These are phyloP conservation scores for Colletotrichum sp. DNA, from an alignment of 2,329 filamentous ascomycete species.

Conservation along the genomic window DNA sequence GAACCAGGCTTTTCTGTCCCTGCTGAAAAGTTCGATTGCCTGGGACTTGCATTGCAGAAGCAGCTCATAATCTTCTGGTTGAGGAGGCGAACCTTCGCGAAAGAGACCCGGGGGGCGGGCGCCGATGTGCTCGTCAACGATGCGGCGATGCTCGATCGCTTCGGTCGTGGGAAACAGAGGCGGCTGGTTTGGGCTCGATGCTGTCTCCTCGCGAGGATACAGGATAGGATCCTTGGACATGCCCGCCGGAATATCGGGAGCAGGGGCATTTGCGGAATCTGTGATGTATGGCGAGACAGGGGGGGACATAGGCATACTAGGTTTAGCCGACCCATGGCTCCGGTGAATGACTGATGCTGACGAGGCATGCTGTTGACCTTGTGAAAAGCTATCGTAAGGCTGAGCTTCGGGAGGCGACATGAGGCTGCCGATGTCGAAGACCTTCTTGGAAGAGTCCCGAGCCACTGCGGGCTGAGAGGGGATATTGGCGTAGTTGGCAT, in stretches of 20 bases:
- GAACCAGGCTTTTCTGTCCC: conserved; percentile 53
- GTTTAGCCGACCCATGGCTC: conserved; percentile 28
- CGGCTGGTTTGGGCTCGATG: conserved; percentile 46
- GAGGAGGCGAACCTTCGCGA: conserved; percentile 48
- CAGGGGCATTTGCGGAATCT: conserved; percentile 39
- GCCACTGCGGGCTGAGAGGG: not conserved
- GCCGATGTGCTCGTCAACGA: conserved; percentile 56
- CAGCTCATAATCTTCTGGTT: conserved; percentile 58
- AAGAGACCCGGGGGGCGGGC: conserved; percentile 49
- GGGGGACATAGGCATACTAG: conserved; percentile 55
- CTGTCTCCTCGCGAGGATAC: conserved; percentile 53
- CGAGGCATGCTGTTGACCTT: conserved; percentile 20
- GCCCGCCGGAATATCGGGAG: conserved; percentile 31
- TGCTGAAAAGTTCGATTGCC: conserved; percentile 49
- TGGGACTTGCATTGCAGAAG: conserved; percentile 57
- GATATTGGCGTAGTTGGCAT: conserved; percentile 19
- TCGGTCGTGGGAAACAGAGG: conserved; percentile 55
- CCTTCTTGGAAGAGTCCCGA: conserved; percentile 38
- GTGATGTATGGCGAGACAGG: conserved; percentile 59
- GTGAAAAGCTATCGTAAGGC: conserved; percentile 56
- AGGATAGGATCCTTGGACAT: conserved; percentile 61
- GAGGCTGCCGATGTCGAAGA: conserved; percentile 56
- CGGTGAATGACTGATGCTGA: not conserved
- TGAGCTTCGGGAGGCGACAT: conserved; percentile 67
- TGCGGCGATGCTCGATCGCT: conserved; percentile 44